Conservation (phyloP, 257 asterid genomes). For the Ilex aquifolium region DNA sequence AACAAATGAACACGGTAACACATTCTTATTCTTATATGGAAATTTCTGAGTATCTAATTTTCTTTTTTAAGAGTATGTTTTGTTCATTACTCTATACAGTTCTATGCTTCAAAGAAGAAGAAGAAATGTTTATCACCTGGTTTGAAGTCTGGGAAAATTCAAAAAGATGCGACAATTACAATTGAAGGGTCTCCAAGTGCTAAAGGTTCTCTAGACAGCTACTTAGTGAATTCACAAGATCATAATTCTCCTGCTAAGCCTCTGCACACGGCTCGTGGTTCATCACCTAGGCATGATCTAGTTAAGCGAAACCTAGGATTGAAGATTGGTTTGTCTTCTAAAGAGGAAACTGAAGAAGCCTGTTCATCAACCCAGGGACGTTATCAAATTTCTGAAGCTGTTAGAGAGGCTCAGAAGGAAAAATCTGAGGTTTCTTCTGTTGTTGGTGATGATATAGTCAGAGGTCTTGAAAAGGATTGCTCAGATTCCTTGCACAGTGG, state of each 20-base stretch:
- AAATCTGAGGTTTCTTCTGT: conserved; percentile 17
- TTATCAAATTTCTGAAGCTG: conserved; percentile 17
- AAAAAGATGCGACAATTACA: conserved; percentile 45
- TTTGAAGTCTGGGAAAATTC: conserved; percentile 43
- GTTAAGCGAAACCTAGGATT: conserved; percentile 54
- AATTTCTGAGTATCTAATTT: too few species aligned
- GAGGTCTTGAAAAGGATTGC: conserved; percentile 25
- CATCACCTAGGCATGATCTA: conserved; percentile 28
- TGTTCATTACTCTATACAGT: conserved; percentile 36
- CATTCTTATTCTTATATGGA: background rate
- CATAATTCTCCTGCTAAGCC: conserved; percentile 32
- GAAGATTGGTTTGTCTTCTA: conserved; percentile 34
- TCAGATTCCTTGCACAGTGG: conserved; percentile 15
- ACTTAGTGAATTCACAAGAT: conserved; percentile 48
- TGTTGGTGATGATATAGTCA: conserved; percentile 17
- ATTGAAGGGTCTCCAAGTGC: conserved; percentile 60
- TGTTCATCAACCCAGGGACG: conserved; percentile 11
- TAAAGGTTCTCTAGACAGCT: conserved; percentile 54
- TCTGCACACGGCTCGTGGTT: conserved; percentile 16
- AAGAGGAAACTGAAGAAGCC: conserved; percentile 28
- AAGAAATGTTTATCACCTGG: conserved; percentile 70
- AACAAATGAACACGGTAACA: background rate
- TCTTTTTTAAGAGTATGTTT: background rate
- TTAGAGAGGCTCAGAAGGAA: conserved; percentile 21
- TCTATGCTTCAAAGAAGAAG: conserved; percentile 77